Percentiles rank a stretch among this genome's conserved stretches.
Conservation (phyloP, 768 basidiomycete genomes). For the Botryobasidium botryosum region DNA sequence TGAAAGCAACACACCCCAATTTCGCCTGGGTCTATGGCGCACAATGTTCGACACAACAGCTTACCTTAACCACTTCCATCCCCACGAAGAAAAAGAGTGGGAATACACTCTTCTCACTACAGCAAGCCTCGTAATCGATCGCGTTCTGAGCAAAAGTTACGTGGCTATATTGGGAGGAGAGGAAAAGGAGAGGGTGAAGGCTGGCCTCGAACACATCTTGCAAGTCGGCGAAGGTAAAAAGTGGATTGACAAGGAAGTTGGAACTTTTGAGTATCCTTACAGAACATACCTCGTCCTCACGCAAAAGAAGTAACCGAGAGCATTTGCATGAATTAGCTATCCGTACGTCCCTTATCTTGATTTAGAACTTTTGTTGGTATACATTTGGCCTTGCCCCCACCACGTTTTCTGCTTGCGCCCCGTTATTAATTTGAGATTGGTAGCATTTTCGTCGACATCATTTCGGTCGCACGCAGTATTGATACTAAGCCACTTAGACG, state of each 20-base stretch:
- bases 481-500: too few relatives aligned
- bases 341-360: too few relatives aligned
- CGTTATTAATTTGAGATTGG: too few relatives aligned
- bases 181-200: slow-evolving; percentile 36
- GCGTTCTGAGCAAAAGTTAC: slow-evolving; percentile 75
- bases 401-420: too few relatives aligned
- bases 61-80: slow-evolving; percentile 43
- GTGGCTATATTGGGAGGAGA: slow-evolving; percentile 43
- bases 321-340: too few relatives aligned
- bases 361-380: too few relatives aligned
- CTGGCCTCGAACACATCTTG: slow-evolving; percentile 38
- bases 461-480: too few relatives aligned
- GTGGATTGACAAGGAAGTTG: slow-evolving; percentile 61
- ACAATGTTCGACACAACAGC: slow-evolving; percentile 42
- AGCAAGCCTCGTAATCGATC: slow-evolving; percentile 38
- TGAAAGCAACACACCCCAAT: slow-evolving; percentile 67
- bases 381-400: too few relatives aligned
- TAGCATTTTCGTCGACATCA: too few relatives aligned
- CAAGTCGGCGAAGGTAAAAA: slow-evolving; percentile 39
- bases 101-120: slow-evolving; percentile 35
- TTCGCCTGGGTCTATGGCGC: slow-evolving; percentile 60
- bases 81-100: slow-evolving; percentile 41
- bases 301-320: too few relatives aligned
- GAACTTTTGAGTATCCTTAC: slow-evolving; percentile 71
- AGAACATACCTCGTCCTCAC: slow-evolving; percentile 24